Conservation (phyloP, 768 basidiomycete genomes). For the Pleurotus salmoneostramineus region DNA sequence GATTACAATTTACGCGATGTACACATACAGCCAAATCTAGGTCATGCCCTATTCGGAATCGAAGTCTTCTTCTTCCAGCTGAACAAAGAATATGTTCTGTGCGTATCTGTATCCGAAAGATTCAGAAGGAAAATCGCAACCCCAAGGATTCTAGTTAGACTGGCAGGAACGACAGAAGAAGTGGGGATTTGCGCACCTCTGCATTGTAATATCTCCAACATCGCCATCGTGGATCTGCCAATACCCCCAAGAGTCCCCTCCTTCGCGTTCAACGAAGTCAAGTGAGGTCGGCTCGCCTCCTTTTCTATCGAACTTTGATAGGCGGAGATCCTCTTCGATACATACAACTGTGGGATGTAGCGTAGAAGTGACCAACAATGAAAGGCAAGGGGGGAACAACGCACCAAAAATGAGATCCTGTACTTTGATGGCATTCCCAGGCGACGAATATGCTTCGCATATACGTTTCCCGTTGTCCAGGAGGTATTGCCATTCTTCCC, state of each 20-base stretch:
- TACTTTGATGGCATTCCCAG: not conserved
- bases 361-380: not conserved
- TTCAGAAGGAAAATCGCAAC: not conserved
- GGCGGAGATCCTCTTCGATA: not conserved
- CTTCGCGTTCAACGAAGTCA: not conserved
- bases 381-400: not conserved
- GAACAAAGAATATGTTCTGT: not conserved
- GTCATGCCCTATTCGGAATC: no score
- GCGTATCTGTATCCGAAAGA: not conserved
- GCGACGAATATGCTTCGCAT: not conserved
- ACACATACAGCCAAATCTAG: no score
- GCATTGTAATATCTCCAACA: not conserved
- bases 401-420: not conserved
- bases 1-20: no score
- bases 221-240: not conserved
- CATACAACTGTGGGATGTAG: not conserved
- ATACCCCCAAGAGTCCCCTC: not conserved
- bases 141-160: no score
- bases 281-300: not conserved
- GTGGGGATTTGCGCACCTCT: not conserved
- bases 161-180: no score
- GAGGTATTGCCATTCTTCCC: not conserved
- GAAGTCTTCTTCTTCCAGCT: not conserved
- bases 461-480: not conserved
- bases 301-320: not conserved